Evolutionary conservation across 441 rosid species (phyloP).

Genomic region (Gossypium schwendimanii): DNA sequence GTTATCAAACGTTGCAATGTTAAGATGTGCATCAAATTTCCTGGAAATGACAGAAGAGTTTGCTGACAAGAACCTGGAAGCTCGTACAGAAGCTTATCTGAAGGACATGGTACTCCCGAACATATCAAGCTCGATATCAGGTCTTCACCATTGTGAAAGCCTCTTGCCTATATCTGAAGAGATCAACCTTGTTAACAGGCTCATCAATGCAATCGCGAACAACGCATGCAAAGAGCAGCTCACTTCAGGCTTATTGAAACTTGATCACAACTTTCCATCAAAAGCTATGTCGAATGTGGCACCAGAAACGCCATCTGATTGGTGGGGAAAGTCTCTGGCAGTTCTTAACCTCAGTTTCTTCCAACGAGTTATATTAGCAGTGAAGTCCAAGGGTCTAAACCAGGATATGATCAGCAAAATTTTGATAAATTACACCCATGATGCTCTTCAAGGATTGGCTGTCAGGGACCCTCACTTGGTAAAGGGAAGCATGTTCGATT

Average conservation of each 20-base stretch:
- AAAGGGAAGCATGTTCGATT: constrained; percentile 52
- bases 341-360: constrained; percentile 69
- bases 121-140: constrained; percentile 59
- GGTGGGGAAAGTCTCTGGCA: constrained; percentile 91
- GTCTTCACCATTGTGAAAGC: constrained; percentile 66
- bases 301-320: constrained; percentile 70
- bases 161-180: constrained; percentile 71
- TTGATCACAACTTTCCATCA: constrained; percentile 57
- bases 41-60: constrained; percentile 87
- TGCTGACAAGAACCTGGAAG: constrained; percentile 62
- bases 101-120: constrained; percentile 58
- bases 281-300: constrained; percentile 35
- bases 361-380: constrained; percentile 69
- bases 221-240: constrained; percentile 95
- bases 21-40: constrained; percentile 64
- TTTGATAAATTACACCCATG: constrained; percentile 70
- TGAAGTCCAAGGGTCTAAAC: constrained; percentile 81
- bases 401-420: constrained; percentile 95
- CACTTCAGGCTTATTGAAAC: constrained; percentile 76
- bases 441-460: constrained; percentile 65
- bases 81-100: constrained; percentile 53
- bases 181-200: constrained; percentile 54
- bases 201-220: constrained; percentile 64
- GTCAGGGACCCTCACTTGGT: constrained; percentile 50
- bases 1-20: constrained; percentile 57